Base-by-base conservation (phyloP, 352 stramenopile genomes). In the Phytophthora nicotianae region DNA sequence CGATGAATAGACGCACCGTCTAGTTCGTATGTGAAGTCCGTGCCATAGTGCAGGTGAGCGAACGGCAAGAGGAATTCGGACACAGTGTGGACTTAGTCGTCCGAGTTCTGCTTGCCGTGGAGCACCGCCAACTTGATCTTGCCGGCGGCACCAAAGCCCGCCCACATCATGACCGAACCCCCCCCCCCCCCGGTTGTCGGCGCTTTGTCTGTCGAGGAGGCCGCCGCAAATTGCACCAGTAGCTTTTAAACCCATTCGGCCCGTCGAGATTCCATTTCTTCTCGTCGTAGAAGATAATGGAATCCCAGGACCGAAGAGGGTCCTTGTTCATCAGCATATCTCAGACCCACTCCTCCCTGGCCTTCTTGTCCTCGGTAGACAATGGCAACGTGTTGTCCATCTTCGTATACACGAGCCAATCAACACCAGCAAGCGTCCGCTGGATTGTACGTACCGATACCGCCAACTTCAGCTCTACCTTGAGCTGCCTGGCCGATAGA, bases 201-300 rank as follows among this genome's bases (percentile, higher is more conserved):
- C n/a, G n/a, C n/a, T n/a, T n/a, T n/a, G n/a, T n/a, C n/a, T n/a
- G n/a, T n/a, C n/a, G n/a, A n/a, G n/a, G n/a, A n/a, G n/a, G n/a
- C n/a, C n/a, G n/a, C n/a, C n/a, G n/a, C n/a, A n/a, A n/a, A n/a
- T n/a, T n/a, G n/a, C n/a, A n/a, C n/a, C n/a, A n/a, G n/a, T n/a
- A n/a, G n/a, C n/a, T n/a, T n/a, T n/a, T n/a, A n/a, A n/a, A n/a
- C n/a, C n/a, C n/a, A n/a, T n/a, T n/a, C n/a, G n/a, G n/a, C n/a
- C n/a, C n/a, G n/a, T n/a, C n/a, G n/a, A n/a, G n/a, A n/a, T 73
- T 79, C 38, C 67, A 79, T 23, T 77, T 77, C 54, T 79, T 79
- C 24, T 80, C 68, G 20, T 83, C 68, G 0, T 65, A 76, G 38
- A 77, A 80, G 47, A 83, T 66, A n/a, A 54, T 43, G 19, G 17